Percentiles rank a stretch among this genome's conserved stretches.
phyloP scores from a whole-genome alignment of 2,329 filamentous ascomycete genomes.

The Colletotrichum shisoi region DNA sequence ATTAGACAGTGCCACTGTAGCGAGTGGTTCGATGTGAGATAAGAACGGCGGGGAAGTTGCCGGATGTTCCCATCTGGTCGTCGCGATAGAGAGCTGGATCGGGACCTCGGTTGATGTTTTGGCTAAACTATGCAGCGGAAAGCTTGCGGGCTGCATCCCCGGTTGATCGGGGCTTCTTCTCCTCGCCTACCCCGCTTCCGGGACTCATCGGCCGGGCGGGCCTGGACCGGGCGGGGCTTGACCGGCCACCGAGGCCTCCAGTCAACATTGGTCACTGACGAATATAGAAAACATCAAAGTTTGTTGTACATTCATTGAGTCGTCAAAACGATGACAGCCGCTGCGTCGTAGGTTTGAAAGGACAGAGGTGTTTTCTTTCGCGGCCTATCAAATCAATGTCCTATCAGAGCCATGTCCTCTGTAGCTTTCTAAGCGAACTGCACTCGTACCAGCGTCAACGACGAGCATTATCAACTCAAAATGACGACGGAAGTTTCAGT shows the following conservation, averaged over 20 bases:
- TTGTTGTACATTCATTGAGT: too few relatives aligned
- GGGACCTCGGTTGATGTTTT: too few relatives aligned
- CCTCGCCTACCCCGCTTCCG: conserved; percentile 9
- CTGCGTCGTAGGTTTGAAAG: neutral
- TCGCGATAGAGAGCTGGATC: neutral
- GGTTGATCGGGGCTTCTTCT: conserved; percentile 13
- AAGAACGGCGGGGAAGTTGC: neutral
- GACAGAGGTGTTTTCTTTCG: neutral
- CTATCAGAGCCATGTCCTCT: neutral
- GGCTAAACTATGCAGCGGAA: neutral
- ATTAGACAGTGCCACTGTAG: neutral
- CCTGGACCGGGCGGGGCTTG: neutral
- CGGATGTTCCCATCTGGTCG: neutral
- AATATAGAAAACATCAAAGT: neutral
- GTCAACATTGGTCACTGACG: conserved; percentile 26
- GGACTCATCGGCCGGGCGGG: conserved; percentile 4
- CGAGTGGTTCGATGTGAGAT: conserved; percentile 9
- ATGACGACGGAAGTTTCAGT: too few relatives aligned
- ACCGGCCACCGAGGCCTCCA: conserved; percentile 39
- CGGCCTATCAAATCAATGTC: neutral
- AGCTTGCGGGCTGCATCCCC: neutral
- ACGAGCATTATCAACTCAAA: neutral
- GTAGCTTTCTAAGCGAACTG: neutral
- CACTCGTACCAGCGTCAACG: too few relatives aligned
- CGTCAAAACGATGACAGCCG: neutral